A percentile compares a stretch with the other conserved stretches of the same genome.
These are phyloP conservation scores for Hemerocallis citrina DNA, from an alignment of 106 monocot species.

Conservation along the genomic window DNA sequence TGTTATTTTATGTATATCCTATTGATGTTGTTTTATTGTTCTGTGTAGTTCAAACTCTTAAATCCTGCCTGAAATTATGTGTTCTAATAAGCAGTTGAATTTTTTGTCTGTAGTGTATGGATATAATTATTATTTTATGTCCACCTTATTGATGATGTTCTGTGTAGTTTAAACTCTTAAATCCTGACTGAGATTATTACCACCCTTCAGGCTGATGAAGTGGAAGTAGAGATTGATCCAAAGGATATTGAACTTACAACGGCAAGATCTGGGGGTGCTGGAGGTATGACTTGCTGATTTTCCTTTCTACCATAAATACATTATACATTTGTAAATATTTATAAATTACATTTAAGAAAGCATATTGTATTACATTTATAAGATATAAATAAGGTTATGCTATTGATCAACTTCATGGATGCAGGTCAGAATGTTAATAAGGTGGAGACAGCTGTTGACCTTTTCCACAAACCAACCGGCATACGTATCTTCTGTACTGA, in stretches of 20 bases:
- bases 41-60: background rate
- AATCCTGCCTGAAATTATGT: background rate
- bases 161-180: too few species aligned
- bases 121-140: too few species aligned
- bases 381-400: background rate
- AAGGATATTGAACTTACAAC: slow-evolving; percentile 96
- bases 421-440: slow-evolving; percentile 99
- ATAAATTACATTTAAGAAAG: background rate
- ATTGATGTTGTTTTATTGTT: too few species aligned
- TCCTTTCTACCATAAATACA: background rate
- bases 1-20: too few species aligned
- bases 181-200: background rate
- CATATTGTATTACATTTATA: background rate
- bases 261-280: slow-evolving; percentile 96
- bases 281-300: slow-evolving; percentile 44
- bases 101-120: background rate
- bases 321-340: background rate
- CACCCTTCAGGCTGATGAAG: slow-evolving; percentile 71
- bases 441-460: slow-evolving; percentile 95
- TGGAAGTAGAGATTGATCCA: slow-evolving; percentile 91
- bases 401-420: slow-evolving; percentile 9
- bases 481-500: slow-evolving; percentile 97
- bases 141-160: too few species aligned
- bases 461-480: slow-evolving; percentile 93
- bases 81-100: background rate